These are phyloP conservation scores for Oropetium thomaeum DNA, from an alignment of 176 grass and related monocot species.

Conservation along the genomic window DNA sequence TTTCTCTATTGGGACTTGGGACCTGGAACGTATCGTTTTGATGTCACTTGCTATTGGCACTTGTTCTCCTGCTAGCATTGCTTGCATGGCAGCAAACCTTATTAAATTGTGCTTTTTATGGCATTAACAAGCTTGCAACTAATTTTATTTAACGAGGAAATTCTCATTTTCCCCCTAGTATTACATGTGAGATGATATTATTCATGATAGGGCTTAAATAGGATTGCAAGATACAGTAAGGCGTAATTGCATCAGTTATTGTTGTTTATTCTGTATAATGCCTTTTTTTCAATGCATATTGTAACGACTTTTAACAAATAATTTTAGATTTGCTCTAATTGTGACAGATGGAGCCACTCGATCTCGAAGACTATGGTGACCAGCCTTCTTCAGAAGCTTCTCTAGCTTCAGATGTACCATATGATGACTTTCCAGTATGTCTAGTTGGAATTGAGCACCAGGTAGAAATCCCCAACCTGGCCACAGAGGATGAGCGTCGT, in stretches of 20 bases:
- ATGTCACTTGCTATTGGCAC: not conserved
- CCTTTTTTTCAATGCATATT: constrained; percentile 18
- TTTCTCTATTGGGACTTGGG: not conserved
- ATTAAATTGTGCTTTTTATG: constrained; percentile 22
- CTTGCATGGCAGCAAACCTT: constrained; percentile 25
- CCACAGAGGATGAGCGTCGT: constrained; percentile 29
- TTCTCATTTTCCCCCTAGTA: not conserved
- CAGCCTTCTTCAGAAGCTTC: constrained; percentile 47
- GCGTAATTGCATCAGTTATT: constrained; percentile 4
- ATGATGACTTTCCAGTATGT: constrained; percentile 53
- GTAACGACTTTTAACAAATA: constrained; percentile 10
- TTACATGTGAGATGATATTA: not conserved
- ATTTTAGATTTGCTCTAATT: constrained; percentile 12
- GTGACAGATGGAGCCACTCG: constrained; percentile 44
- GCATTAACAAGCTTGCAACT: constrained; percentile 18
- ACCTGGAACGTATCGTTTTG: not conserved
- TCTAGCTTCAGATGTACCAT: constrained; percentile 36
- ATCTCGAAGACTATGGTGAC: constrained; percentile 29
- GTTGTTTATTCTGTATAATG: constrained; percentile 17
- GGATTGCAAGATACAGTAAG: not conserved
- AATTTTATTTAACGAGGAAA: constrained; percentile 1
- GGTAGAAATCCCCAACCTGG: constrained; percentile 62
- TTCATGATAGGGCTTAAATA: not conserved
- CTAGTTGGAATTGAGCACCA: constrained; percentile 78
- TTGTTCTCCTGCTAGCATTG: constrained; percentile 14